phyloP scores from a whole-genome alignment of 768 basidiomycete species.

The Inosperma sp. region DNA sequence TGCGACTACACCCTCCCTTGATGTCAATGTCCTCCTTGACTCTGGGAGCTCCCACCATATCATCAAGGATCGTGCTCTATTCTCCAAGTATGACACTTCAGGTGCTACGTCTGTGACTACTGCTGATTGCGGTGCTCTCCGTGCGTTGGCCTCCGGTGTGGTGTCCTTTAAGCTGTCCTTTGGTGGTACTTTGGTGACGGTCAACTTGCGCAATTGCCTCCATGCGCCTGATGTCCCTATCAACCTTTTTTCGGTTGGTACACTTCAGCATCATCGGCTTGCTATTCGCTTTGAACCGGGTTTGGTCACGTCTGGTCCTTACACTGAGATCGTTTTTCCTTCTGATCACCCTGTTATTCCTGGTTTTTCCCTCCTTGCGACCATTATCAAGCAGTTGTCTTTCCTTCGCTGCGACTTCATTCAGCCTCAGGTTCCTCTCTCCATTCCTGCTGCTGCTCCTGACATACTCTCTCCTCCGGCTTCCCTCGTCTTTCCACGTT shows the following conservation, averaged over 20 bases:
- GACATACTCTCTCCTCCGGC: neutral
- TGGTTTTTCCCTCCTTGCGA: neutral
- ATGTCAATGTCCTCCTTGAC: constrained; percentile 15
- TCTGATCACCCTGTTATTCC: neutral
- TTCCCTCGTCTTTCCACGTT: neutral
- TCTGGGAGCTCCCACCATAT: constrained; percentile 24
- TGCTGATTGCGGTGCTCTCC: constrained; percentile 18
- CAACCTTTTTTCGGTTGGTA: constrained; percentile 22
- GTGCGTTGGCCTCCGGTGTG: constrained; percentile 9
- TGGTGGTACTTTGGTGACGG: neutral
- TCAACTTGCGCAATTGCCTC: constrained; percentile 21
- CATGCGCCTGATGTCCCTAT: constrained; percentile 22
- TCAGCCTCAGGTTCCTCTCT: neutral
- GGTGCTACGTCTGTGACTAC: constrained; percentile 13
- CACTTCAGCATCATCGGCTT: constrained; percentile 10
- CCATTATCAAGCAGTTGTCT: neutral
- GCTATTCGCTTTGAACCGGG: neutral
- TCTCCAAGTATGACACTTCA: constrained; percentile 14
- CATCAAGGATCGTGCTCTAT: constrained; percentile 11
- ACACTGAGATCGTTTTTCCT: neutral
- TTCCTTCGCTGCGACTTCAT: constrained; percentile 7
- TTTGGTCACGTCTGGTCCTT: neutral
- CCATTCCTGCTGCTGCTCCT: constrained; percentile 2
- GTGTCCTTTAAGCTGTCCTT: constrained; percentile 8
- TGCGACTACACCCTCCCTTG: too few species aligned